Base-by-base conservation (phyloP, 1,139 yeast genomes). In the Lodderomyces parapsilosis region DNA sequence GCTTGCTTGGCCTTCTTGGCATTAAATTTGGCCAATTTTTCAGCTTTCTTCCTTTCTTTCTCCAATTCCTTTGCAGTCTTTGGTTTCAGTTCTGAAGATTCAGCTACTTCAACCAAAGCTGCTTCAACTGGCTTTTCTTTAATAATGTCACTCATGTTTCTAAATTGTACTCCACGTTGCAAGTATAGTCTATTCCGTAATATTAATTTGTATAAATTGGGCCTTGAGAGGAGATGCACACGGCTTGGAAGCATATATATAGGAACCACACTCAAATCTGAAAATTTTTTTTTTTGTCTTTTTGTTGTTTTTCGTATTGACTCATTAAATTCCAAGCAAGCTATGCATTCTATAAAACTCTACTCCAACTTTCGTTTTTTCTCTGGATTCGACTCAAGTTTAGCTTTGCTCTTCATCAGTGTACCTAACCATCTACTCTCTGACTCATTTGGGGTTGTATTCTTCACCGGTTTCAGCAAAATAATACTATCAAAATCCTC, bases 31-130 rank as follows among this genome's bases (percentile, higher is more conserved):
- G 97, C 96, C 60, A 90, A 71, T 65, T 93, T 93, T 71, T 93
- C 99, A 43, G 97, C 97, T 78, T 91, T 91, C 74, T 91, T 91
- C 60, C 85, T 82, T 70, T 93, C 99, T 63, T 90, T 91, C 65
- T 91, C 97, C 45, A 91, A 68, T 63, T 85, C 88, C 62, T 85
- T 86, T 46, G 85, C 83, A 30, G 88, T 78, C 66, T 84, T 85
- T 40, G 54, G 68, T 49, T 60, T 66, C 41, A 64, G 59, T 4
- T 49, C 59, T 36, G 18, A 30, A 13, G 37, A 25, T 14, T 27
- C 46, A 4, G 53, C 42, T 25, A 44, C 44, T 17, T 46, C 48
- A 28, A 41, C 33, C 11, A 45, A 39, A 4, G 41, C 18, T 19
- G 38, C 28, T 22, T 40, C 43, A 22, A 18, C 43, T 28, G 42